phyloP scores from a whole-genome alignment of 768 basidiomycete species.

The Rhizopogon rudus region DNA sequence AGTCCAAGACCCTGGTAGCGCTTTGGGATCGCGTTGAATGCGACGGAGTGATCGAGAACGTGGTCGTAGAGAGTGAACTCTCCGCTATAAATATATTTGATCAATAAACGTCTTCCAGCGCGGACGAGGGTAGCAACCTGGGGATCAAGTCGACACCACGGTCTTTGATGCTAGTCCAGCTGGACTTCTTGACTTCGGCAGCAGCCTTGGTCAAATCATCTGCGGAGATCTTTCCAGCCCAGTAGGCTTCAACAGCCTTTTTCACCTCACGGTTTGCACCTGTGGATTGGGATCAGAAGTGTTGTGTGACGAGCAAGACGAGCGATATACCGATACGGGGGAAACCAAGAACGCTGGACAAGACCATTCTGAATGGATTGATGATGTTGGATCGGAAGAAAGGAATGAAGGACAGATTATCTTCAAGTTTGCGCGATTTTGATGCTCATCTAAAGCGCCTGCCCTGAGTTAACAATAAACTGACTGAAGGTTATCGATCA shows the following conservation, averaged over 20 bases:
- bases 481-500: background rate
- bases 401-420: constrained; percentile 8
- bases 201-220: constrained; percentile 86
- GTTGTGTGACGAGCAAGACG: background rate
- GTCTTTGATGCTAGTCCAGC: constrained; percentile 83
- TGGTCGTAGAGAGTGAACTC: constrained; percentile 99
- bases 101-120: constrained; percentile 9
- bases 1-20: constrained; percentile 86
- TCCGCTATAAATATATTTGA: constrained; percentile 52
- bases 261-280: constrained; percentile 94
- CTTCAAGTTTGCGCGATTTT: constrained; percentile 20
- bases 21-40: constrained; percentile 95
- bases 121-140: constrained; percentile 50
- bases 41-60: constrained; percentile 93
- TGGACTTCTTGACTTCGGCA: constrained; percentile 81
- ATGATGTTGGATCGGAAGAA: constrained; percentile 8
- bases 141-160: constrained; percentile 88
- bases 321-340: constrained; percentile 71
- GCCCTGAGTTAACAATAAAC: constrained; percentile 27
- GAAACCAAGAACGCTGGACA: constrained; percentile 85
- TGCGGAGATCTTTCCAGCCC: constrained; percentile 86
- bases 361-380: constrained; percentile 49
- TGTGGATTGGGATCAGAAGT: constrained; percentile 21
- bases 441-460: constrained; percentile 19
- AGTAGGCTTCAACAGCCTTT: constrained; percentile 98